A percentile compares a stretch with the other conserved stretches of the same genome.
phyloP scores from a whole-genome alignment of 257 asterid species.

The Ocimum tenuiflorum region DNA sequence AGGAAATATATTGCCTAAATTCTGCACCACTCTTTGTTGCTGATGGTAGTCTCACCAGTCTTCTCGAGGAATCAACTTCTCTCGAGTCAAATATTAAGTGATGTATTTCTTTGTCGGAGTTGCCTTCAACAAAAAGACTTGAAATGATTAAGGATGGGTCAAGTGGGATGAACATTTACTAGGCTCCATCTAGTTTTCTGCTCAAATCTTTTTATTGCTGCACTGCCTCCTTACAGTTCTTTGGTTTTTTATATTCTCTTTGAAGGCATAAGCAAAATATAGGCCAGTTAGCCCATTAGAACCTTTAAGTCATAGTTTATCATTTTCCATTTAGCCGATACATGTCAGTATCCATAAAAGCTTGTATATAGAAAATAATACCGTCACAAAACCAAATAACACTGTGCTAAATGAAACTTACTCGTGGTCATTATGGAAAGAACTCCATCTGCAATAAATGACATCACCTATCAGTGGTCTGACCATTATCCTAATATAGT shows the following conservation, averaged over 20 bases:
- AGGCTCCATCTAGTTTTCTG: not conserved
- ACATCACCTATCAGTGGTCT: conserved; percentile 29
- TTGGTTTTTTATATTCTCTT: not conserved
- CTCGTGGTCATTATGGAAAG: conserved; percentile 61
- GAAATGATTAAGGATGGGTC: conserved; percentile 8
- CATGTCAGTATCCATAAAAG: not conserved
- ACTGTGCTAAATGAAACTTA: conserved; percentile 30
- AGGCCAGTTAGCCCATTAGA: not conserved
- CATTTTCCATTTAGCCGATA: not conserved
- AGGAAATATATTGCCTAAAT: conserved; percentile 53
- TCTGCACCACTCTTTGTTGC: conserved; percentile 51
- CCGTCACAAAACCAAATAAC: not conserved
- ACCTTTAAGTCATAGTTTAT: not conserved
- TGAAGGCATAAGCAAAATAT: not conserved
- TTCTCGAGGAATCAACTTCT: conserved; percentile 39
- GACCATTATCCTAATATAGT: conserved; percentile 5
- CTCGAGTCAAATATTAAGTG: conserved; percentile 45
- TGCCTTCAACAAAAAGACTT: conserved; percentile 40
- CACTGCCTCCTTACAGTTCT: not conserved
- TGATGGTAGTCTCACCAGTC: conserved; percentile 53
- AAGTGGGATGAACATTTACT: not conserved
- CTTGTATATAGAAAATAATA: not conserved
- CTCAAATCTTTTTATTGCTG: not conserved
- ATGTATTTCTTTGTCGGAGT: conserved; percentile 54
- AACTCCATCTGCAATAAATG: conserved; percentile 58